Base-by-base conservation (phyloP, 176 grass and related monocot genomes). In the Juncus inflexus region DNA sequence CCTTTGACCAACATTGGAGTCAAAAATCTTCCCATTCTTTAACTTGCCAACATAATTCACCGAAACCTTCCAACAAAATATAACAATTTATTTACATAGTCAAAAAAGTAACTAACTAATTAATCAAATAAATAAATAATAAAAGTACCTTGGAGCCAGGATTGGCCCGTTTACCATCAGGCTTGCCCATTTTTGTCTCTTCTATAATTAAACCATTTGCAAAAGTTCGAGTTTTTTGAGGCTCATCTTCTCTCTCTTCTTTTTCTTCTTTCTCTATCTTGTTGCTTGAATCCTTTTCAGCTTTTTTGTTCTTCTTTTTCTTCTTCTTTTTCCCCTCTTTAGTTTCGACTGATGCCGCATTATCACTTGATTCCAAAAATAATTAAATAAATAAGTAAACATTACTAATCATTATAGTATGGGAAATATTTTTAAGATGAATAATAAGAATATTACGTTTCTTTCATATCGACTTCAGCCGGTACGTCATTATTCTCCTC, bases 11-110 rank as follows among this genome's bases (percentile, higher is more conserved):
- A 80, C 75, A 42, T 81, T 99, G 7, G 89, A 99, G 78, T 99
- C 80, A 58, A 99, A 99, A 65, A 90, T 84, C 5, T 55, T 99
- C 75, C 88, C 95, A 76, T 80, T 92, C 80, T 86, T 77, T 66
- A 99, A 69, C 75, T 94, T 94, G 55, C 89, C 95, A 74, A 86
- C 82, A 71, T 99, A 99, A 42, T 65, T 86, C 15, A 99, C 78
- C 76, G 62, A 78, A 82, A 99, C 89, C 89, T 99, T 62, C 15
- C 15, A 72, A 3, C 43, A 47, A 2, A 47, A 47, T 6, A 5
- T 9, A 47, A 47, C 4, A 47, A 47, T 6, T 6, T 47, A 47
- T 47, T 47, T 47, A 47, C 4, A 47, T 28, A 47, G 6, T 47
- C 4, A 47, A 47, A 47, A 47, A 47, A 47, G 9, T 6, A 47